Conservation (phyloP, 208 protist species). For the Trypanosoma brucei region DNA sequence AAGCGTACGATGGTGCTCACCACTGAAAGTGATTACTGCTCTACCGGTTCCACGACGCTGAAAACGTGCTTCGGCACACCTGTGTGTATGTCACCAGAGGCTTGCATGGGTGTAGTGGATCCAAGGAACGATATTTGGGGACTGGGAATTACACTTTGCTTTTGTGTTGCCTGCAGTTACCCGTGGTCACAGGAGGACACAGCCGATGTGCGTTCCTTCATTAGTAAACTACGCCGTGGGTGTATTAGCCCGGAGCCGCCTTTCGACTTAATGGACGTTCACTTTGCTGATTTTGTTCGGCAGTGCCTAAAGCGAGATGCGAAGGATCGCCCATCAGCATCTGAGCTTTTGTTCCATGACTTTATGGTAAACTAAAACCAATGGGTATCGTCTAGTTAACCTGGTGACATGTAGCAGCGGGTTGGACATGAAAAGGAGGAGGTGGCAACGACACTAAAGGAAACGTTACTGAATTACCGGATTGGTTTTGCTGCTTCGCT, state of each 20-base stretch:
- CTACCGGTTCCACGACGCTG: constrained; percentile 3
- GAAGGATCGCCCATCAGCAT: constrained; percentile 29
- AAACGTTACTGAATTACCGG: too few relatives aligned
- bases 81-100: constrained; percentile 79
- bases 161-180: constrained; percentile 54
- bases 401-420: too few relatives aligned
- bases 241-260: constrained; percentile 23
- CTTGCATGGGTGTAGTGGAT: constrained; percentile 50
- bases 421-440: too few relatives aligned
- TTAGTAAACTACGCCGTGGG: constrained; percentile 29
- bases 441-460: too few relatives aligned
- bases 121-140: constrained; percentile 76
- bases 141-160: constrained; percentile 64
- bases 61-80: constrained; percentile 51
- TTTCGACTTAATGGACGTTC: constrained; percentile 19
- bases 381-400: too few relatives aligned
- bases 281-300: constrained; percentile 37
- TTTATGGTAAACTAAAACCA: constrained; percentile 34
- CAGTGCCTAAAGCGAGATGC: constrained; percentile 32
- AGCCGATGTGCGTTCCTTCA: constrained; percentile 30
- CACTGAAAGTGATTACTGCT: not conserved
- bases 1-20: not conserved
- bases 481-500: too few relatives aligned
- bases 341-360: constrained; percentile 38
- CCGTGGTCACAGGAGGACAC: constrained; percentile 47